Evolutionary conservation across 139 green algal species (phyloP).

Genomic region (Auxenochlorella pyrenoidosa): DNA sequence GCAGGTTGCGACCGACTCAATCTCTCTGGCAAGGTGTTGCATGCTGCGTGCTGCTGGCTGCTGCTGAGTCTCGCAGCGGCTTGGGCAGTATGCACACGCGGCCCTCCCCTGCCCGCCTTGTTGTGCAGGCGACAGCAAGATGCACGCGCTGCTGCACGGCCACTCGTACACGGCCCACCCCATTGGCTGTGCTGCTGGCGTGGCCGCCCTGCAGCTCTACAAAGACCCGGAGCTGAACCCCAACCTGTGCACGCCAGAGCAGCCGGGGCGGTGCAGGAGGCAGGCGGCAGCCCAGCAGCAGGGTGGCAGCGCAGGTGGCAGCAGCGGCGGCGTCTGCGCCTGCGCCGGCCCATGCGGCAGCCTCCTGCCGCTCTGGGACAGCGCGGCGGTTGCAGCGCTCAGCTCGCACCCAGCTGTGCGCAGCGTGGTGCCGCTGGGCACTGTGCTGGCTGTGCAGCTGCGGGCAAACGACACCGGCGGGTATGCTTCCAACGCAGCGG

Average conservation of each 20-base stretch:
- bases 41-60: background rate
- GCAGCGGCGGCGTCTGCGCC: background rate
- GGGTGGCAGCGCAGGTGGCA: background rate
- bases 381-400: slow-evolving; percentile 54
- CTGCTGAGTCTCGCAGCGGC: no score
- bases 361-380: slow-evolving; percentile 81
- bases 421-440: slow-evolving; percentile 77
- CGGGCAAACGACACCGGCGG: slow-evolving; percentile 36
- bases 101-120: no score
- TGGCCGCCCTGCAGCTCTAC: slow-evolving; percentile 75
- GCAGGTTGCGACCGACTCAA: no score
- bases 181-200: slow-evolving; percentile 83
- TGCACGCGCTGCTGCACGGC: slow-evolving; percentile 95
- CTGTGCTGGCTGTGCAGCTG: slow-evolving; percentile 90
- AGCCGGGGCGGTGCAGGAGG: background rate
- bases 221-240: slow-evolving; percentile 74
- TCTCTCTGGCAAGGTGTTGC: no score
- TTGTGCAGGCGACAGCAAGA: slow-evolving; percentile 58
- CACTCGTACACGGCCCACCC: slow-evolving; percentile 98
- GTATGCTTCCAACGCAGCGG: slow-evolving; percentile 62
- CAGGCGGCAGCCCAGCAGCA: background rate
- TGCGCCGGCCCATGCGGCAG: slow-evolving; percentile 49
- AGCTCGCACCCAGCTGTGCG: slow-evolving; percentile 67
- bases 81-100: no score
- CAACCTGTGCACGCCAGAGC: slow-evolving; percentile 66